These are phyloP conservation scores for Amphichorda felina DNA, from an alignment of 2,329 filamentous ascomycete species.

Conservation along the genomic window DNA sequence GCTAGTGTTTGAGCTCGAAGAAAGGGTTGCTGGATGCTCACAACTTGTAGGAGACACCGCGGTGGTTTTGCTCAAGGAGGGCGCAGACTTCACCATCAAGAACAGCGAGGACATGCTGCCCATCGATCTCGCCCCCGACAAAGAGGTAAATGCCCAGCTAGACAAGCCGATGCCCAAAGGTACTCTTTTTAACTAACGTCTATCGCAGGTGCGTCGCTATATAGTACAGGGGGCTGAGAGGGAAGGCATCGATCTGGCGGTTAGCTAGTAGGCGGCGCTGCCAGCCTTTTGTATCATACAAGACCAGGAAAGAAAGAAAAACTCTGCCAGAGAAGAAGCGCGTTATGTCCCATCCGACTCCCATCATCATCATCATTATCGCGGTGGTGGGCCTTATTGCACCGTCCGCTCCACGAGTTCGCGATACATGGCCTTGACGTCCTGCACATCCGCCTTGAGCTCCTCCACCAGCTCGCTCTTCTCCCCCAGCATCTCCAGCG, in stretches of 20 bases:
- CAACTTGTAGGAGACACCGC: slow-evolving; percentile 63
- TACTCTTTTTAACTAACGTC: background rate
- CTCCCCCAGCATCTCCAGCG: slow-evolving; percentile 88
- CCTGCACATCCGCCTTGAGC: slow-evolving; percentile 73
- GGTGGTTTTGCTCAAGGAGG: slow-evolving; percentile 68
- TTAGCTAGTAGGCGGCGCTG: slow-evolving; percentile 1
- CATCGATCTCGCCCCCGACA: slow-evolving; percentile 76
- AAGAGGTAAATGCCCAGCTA: slow-evolving; percentile 43
- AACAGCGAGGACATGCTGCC: slow-evolving; percentile 60
- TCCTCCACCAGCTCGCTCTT: slow-evolving; percentile 95
- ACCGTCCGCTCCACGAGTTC: slow-evolving; percentile 82
- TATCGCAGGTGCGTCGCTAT: slow-evolving; percentile 55
- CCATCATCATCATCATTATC: background rate
- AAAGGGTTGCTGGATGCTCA: too few species aligned
- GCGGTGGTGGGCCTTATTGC: slow-evolving; percentile 30
- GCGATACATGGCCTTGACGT: slow-evolving; percentile 93
- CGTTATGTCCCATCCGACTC: too few species aligned
- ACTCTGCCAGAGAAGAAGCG: slow-evolving; percentile 5
- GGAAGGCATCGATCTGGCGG: slow-evolving; percentile 60
- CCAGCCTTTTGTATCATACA: background rate
- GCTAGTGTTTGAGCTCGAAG: background rate
- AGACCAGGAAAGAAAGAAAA: background rate
- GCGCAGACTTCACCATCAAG: slow-evolving; percentile 70
- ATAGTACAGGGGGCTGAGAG: slow-evolving; percentile 68
- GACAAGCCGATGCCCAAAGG: too few species aligned